phyloP scores from a whole-genome alignment of 192 early-diverging fungal genomes.

The Coemansia sp. region DNA sequence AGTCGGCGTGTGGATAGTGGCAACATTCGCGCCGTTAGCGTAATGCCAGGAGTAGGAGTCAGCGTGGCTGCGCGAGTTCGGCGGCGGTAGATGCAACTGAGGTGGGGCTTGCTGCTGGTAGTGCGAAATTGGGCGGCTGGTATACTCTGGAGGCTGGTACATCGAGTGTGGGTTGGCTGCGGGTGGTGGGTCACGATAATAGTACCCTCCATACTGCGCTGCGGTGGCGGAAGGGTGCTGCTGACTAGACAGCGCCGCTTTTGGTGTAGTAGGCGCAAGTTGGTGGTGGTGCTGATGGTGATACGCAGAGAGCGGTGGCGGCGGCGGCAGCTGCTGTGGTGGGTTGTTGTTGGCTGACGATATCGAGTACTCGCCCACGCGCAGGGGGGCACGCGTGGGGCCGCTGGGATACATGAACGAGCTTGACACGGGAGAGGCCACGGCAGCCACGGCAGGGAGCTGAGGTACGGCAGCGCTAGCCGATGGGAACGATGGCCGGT shows the following conservation, averaged over 20 bases:
- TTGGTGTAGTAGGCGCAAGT: conserved; percentile 1
- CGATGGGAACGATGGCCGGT: conserved; percentile 30
- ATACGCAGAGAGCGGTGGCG: conserved; percentile 1
- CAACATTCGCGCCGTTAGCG: background rate
- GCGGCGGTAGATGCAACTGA: conserved; percentile 8
- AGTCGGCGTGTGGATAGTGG: conserved; percentile 6
- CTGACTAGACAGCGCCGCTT: conserved; percentile 8
- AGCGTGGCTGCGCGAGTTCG: conserved; percentile 5
- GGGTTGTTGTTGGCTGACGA: conserved; percentile 6
- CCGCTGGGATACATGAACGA: conserved; percentile 12
- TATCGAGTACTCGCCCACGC: conserved; percentile 35
- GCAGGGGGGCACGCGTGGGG: conserved; percentile 25
- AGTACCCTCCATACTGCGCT: conserved; percentile 10
- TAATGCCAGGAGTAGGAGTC: conserved; percentile 34
- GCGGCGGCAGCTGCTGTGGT: conserved; percentile 3
- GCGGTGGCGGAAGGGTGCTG: conserved; percentile 8
- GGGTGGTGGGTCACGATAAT: conserved; percentile 28
- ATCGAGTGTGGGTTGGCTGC: conserved; percentile 8
- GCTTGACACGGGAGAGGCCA: background rate
- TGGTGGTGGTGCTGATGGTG: conserved; percentile 3
- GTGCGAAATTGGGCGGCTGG: background rate
- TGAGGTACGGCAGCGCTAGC: conserved; percentile 2
- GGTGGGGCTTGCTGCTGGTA: conserved; percentile 11
- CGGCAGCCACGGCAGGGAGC: conserved; percentile 8
- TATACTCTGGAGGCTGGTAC: conserved; percentile 4